Percentiles rank a stretch among this genome's conserved stretches.
phyloP scores from a whole-genome alignment of 2,329 filamentous ascomycete genomes.

The Pseudocercospora macadamiae region DNA sequence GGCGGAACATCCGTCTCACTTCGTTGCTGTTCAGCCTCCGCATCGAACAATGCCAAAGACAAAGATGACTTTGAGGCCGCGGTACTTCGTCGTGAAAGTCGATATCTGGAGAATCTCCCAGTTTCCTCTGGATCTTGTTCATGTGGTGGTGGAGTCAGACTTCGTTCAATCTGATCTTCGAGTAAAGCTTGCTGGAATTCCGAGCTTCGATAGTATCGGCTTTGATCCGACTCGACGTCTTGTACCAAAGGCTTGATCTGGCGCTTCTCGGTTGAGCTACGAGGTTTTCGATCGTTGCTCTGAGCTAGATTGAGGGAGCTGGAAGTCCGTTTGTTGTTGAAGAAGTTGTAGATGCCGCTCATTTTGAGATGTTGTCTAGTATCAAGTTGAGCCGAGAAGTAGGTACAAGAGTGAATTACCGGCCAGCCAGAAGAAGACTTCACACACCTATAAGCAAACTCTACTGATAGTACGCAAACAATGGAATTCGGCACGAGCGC shows the following conservation, averaged over 20 bases:
- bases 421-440: not conserved
- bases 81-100: slow-evolving; percentile 8
- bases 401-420: not conserved
- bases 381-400: not conserved
- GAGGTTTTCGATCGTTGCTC: slow-evolving; percentile 1
- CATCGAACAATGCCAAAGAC: slow-evolving; percentile 16
- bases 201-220: slow-evolving; percentile 23
- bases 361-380: not conserved
- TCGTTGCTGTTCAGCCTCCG: not conserved
- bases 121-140: slow-evolving; percentile 1
- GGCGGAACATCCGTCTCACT: not conserved
- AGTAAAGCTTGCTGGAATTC: slow-evolving; percentile 27
- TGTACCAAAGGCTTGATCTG: slow-evolving; percentile 12
- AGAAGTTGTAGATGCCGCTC: not conserved
- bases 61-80: slow-evolving; percentile 16
- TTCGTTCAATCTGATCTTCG: slow-evolving; percentile 20
- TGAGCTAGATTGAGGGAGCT: not conserved
- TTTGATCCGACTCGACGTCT: slow-evolving; percentile 20
- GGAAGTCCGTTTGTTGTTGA: not conserved
- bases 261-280: slow-evolving; percentile 18
- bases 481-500: not conserved
- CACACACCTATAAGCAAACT: not conserved
- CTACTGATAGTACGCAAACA: not conserved
- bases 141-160: slow-evolving; percentile 1
- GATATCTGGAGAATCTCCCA: slow-evolving; percentile 11